These are phyloP conservation scores for Austroboletus novae-zelandiae DNA, from an alignment of 1,284 basidiomycete genomes.

Conservation along the genomic window DNA sequence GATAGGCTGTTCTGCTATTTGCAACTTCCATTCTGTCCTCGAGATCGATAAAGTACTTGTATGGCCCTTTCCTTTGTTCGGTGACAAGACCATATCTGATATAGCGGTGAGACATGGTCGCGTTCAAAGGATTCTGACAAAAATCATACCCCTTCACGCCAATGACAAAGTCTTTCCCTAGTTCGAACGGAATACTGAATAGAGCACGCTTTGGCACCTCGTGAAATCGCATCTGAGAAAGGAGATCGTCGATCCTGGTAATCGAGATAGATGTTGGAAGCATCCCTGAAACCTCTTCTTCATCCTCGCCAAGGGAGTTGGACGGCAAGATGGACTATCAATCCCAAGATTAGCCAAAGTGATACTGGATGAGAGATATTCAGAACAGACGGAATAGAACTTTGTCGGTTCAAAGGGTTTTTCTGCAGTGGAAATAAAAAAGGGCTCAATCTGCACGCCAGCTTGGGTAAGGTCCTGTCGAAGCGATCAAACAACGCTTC, in stretches of 20 bases:
- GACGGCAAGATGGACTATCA: slow-evolving; percentile 61
- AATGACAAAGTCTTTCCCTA: slow-evolving; percentile 82
- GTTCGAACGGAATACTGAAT: slow-evolving; percentile 80
- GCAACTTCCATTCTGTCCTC: slow-evolving; percentile 78
- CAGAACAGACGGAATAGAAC: slow-evolving; percentile 77
- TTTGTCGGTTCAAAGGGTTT: slow-evolving; percentile 72
- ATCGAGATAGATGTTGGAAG: slow-evolving; percentile 69
- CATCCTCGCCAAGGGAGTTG: slow-evolving; percentile 44
- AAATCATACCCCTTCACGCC: slow-evolving; percentile 82
- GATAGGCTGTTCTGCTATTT: slow-evolving; percentile 64
- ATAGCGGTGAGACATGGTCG: slow-evolving; percentile 5
- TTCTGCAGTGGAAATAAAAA: slow-evolving; percentile 79
- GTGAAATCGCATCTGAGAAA: slow-evolving; percentile 79
- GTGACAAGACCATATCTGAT: slow-evolving; percentile 81
- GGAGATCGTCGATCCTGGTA: slow-evolving; percentile 72
- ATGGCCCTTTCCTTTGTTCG: slow-evolving; percentile 77
- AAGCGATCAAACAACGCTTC: slow-evolving; percentile 4
- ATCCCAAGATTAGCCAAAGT: slow-evolving; percentile 4
- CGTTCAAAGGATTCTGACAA: slow-evolving; percentile 3
- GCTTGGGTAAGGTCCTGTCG: slow-evolving; percentile 77
- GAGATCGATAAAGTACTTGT: slow-evolving; percentile 79
- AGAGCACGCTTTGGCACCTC: slow-evolving; percentile 87
- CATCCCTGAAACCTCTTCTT: slow-evolving; percentile 47
- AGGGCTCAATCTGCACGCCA: slow-evolving; percentile 85
- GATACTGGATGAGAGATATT: neutral